Evolutionary conservation across 129 eudicot species (phyloP).

Genomic region (Glebionis coronaria): DNA sequence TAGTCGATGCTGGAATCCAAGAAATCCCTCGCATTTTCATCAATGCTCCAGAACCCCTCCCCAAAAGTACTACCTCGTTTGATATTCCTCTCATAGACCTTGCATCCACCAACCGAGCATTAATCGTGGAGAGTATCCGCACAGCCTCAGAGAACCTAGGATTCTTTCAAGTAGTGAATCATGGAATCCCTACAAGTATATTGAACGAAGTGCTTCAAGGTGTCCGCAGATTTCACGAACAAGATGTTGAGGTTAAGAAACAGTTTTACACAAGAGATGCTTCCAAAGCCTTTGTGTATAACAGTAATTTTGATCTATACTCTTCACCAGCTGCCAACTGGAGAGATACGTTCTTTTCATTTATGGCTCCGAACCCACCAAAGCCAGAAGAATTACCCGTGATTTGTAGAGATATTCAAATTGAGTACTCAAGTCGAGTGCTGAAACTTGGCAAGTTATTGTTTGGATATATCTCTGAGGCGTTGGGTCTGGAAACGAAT

Average conservation of each 20-base stretch:
- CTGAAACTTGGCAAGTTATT: slow-evolving; percentile 26
- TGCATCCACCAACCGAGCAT: slow-evolving; percentile 14
- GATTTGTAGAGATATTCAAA: slow-evolving; percentile 41
- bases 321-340: slow-evolving; percentile 18
- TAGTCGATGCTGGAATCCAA: slow-evolving; percentile 44
- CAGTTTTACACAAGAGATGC: slow-evolving; percentile 38
- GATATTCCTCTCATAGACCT: slow-evolving; percentile 42
- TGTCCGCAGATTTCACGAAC: slow-evolving; percentile 27
- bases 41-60: slow-evolving; percentile 32
- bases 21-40: slow-evolving; percentile 50
- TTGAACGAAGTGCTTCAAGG: slow-evolving; percentile 41
- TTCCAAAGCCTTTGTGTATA: slow-evolving; percentile 28
- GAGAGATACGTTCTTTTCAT: slow-evolving; percentile 22
- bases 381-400: slow-evolving; percentile 22
- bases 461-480: slow-evolving; percentile 45
- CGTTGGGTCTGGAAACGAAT: slow-evolving; percentile 39
- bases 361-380: slow-evolving; percentile 29
- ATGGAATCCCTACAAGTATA: slow-evolving; percentile 41
- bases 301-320: slow-evolving; percentile 41
- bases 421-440: slow-evolving; percentile 43
- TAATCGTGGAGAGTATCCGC: slow-evolving; percentile 26
- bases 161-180: slow-evolving; percentile 61
- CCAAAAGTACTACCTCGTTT: slow-evolving; percentile 18
- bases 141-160: slow-evolving; percentile 39
- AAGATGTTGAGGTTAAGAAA: slow-evolving; percentile 28